Base-by-base conservation (phyloP, 768 basidiomycete species). In the Rhodosporidiobolus sp. region DNA sequence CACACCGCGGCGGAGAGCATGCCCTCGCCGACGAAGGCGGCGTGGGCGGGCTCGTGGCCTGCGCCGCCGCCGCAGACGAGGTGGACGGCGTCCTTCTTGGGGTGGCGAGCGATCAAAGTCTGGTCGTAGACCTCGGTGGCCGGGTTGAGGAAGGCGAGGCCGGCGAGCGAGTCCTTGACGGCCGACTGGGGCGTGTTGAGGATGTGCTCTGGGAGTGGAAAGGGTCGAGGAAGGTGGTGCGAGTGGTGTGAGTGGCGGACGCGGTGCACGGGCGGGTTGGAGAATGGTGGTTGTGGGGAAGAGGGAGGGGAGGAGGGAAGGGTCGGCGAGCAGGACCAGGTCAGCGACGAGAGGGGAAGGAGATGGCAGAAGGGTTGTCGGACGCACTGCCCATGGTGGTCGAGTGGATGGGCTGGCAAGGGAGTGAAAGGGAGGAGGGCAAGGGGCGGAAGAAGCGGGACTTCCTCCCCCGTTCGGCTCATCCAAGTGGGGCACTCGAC, bases 41-140 rank as follows among this genome's bases (percentile, higher is more conserved):
- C 87, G 81, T 94, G 92, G 24, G 92, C 86, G 12, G 94, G 94
- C 78, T 96, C 94, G 79, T 96, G 94, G 9, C 94, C 87, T 50
- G 79, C 78, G 65, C 92, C 91, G 10, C 92, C 91, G 16, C 91
- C 91, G 77, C 89, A 91, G 76, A 93, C 84, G 22, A 93, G 83
- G 4, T 89, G 86, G 54, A 93, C 92, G 78, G 35, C 34, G 30
- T 53, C 43, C n/a, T 52, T 32, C 0, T 38, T n/a, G 14, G 64
- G 64, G 3, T 48, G 22, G 38, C 70, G 70, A 5, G 60, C 28
- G 62, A 66, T 45, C 43, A 72, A 43, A 30, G 74, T 72, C 49
- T 64, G 52, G 54, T 63, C 63, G 67, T 67, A 65, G 38, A 69
- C 24, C 49, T 65, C 50, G 12, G 66, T 58, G 0, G 34, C 28